Base-by-base conservation (phyloP, 345 rosid genomes). In the Excoecaria cochinchinensis region DNA sequence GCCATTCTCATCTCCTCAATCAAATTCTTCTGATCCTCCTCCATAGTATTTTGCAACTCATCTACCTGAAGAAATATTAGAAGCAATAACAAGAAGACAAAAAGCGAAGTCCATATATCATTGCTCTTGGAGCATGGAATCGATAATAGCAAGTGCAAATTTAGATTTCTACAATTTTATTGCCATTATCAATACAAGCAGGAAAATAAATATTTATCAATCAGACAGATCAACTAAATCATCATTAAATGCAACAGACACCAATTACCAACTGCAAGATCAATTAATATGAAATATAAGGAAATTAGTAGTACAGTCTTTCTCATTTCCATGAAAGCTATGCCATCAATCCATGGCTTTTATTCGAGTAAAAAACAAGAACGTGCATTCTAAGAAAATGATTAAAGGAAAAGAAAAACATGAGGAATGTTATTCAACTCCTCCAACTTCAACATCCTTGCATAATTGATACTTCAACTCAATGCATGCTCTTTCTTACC, bases 21-120 rank as follows among this genome's bases (percentile, higher is more conserved):
- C 82, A 95, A 72, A 81, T 76, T 88, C 89, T 88, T 92, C 79
- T 95, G 98, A 69, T 95, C 98, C 77, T 92, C 98, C 82, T 92
- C 99, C 72, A 95, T 85, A 24, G 90, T 88, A 72, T 80, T 90
- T 86, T 92, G 99, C 80, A 95, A 82, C 88, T 92, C 99, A 85
- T 95, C 99, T 73, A 95, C 98, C 98, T 95, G 80, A 36, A 58
- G 0, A 7, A 8, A 69, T 65, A 70, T 48, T 4, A 13, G 68
- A 67, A 5, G 22, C 25, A 21, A 56, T n/a, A 17, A 42, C 10
- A 3, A 46, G 24, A 19, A 14, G 47, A 17, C n/a, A 53, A 70
- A 48, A 51, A 53, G 58, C 14, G 1, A 31, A 52, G 44, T 31
- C 55, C 17, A 42, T 21, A 3, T 19, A 7, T 31, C 16, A 62